Evolutionary conservation across 2,329 filamentous ascomycete species (phyloP).

Genomic region (Trichoderma brevicompactum): DNA sequence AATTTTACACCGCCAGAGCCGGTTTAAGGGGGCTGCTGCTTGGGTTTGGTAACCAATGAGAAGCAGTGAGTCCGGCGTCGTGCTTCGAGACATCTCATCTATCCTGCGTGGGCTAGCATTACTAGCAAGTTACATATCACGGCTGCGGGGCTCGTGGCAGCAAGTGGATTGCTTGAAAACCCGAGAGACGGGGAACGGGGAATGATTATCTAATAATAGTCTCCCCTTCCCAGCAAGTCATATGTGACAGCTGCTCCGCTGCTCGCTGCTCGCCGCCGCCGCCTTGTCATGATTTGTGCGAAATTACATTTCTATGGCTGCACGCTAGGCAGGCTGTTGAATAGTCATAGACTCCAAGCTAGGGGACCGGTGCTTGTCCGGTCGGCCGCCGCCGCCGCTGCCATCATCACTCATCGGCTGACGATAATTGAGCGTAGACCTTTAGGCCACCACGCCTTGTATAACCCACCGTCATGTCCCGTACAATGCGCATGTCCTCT

Average conservation of each 20-base stretch:
- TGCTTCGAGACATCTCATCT: not conserved
- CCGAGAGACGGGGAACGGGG: slow-evolving; percentile 6
- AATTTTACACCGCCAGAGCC: slow-evolving; percentile 6
- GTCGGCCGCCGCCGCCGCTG: not conserved
- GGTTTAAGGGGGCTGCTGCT: not conserved
- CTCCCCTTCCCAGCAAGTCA: too few relatives aligned
- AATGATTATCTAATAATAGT: not conserved
- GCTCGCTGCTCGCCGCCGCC: not conserved
- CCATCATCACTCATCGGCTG: not conserved
- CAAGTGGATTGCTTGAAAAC: not conserved
- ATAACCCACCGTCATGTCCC: slow-evolving; percentile 9
- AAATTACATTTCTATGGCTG: not conserved
- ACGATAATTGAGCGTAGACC: slow-evolving; percentile 5
- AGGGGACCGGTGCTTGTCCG: not conserved
- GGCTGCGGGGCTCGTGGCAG: not conserved
- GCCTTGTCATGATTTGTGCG: not conserved
- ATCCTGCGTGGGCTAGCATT: not conserved
- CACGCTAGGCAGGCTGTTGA: not conserved
- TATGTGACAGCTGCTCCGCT: not conserved
- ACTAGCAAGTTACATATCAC: not conserved
- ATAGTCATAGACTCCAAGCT: not conserved
- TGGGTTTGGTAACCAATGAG: slow-evolving; percentile 20
- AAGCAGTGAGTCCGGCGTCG: not conserved
- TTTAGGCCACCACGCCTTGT: slow-evolving; percentile 8
- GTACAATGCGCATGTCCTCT: slow-evolving; percentile 24